These are phyloP conservation scores for Xylaria sp. DNA, from an alignment of 2,329 filamentous ascomycete species.

Conservation along the genomic window DNA sequence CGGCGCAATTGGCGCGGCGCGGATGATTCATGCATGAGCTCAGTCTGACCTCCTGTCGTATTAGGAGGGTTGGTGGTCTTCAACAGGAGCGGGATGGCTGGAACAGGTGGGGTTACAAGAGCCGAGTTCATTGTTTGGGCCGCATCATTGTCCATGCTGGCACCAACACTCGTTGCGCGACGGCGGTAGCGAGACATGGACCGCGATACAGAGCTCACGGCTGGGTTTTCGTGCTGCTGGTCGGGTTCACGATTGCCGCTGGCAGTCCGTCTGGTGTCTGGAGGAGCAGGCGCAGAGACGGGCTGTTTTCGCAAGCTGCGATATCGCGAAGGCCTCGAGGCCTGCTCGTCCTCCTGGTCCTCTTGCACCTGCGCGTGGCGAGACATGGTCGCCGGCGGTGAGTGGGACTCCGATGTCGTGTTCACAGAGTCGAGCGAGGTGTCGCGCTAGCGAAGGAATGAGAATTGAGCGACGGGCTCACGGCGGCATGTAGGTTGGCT, in stretches of 20 bases:
- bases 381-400: constrained; percentile 35
- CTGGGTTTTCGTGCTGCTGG: constrained; percentile 35
- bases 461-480: constrained; percentile 8
- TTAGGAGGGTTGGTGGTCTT: constrained; percentile 36
- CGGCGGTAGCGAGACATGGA: constrained; percentile 52
- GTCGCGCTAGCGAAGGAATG: not conserved
- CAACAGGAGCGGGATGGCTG: constrained; percentile 46
- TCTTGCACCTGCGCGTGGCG: constrained; percentile 21
- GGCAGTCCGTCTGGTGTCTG: constrained; percentile 36
- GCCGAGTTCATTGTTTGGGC: constrained; percentile 45
- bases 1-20: constrained; percentile 41
- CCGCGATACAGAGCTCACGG: constrained; percentile 47
- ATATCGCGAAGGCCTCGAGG: constrained; percentile 50
- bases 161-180: constrained; percentile 43
- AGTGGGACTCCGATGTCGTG: constrained; percentile 35
- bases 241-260: constrained; percentile 33
- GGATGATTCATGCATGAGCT: constrained; percentile 24
- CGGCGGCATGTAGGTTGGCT: not conserved
- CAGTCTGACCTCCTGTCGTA: constrained; percentile 1
- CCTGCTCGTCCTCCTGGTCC: constrained; percentile 32
- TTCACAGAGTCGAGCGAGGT: constrained; percentile 13
- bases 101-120: constrained; percentile 46
- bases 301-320: constrained; percentile 49
- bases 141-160: constrained; percentile 41
- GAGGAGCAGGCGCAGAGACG: constrained; percentile 43